These are phyloP conservation scores for Diplodia sapinea DNA, from an alignment of 2,329 filamentous ascomycete species.

Conservation along the genomic window DNA sequence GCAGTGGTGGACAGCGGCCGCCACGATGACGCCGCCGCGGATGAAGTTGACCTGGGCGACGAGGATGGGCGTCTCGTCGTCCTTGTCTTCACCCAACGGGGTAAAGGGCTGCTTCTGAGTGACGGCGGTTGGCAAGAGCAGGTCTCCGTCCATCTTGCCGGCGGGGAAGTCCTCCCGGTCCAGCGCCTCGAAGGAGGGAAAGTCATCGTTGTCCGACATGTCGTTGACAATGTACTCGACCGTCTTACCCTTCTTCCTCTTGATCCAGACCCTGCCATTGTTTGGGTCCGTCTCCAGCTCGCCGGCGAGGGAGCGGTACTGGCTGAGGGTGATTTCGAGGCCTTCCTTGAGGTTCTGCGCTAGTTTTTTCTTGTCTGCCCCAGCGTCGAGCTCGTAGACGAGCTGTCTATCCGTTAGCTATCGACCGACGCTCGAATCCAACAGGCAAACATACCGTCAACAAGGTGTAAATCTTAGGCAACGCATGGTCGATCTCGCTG, in stretches of 20 bases:
- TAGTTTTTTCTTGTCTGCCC: slow-evolving; percentile 27
- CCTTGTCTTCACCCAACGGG: slow-evolving; percentile 30
- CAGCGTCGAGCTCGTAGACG: slow-evolving; percentile 36
- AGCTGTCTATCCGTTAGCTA: neutral
- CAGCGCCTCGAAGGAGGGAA: slow-evolving; percentile 34
- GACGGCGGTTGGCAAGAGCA: slow-evolving; percentile 31
- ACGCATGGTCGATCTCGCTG: slow-evolving; percentile 17
- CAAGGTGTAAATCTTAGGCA: slow-evolving; percentile 23
- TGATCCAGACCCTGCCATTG: slow-evolving; percentile 35
- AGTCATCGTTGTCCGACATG: slow-evolving; percentile 30
- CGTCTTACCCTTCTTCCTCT: slow-evolving; percentile 33
- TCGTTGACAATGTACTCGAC: slow-evolving; percentile 33
- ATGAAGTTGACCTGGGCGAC: slow-evolving; percentile 41
- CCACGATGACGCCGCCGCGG: slow-evolving; percentile 40
- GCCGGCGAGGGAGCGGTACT: slow-evolving; percentile 35
- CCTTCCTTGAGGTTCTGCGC: slow-evolving; percentile 33
- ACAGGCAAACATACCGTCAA: neutral
- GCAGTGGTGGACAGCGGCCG: slow-evolving; percentile 38
- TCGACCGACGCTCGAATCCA: neutral
- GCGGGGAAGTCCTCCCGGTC: slow-evolving; percentile 35
- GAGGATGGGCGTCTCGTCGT: slow-evolving; percentile 31
- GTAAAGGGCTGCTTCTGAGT: slow-evolving; percentile 32
- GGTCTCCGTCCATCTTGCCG: slow-evolving; percentile 29
- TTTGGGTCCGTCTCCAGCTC: slow-evolving; percentile 32
- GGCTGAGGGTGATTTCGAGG: slow-evolving; percentile 35